These are phyloP conservation scores for Magnaporthales sp. DNA, from an alignment of 2,329 filamentous ascomycete species.

Conservation along the genomic window DNA sequence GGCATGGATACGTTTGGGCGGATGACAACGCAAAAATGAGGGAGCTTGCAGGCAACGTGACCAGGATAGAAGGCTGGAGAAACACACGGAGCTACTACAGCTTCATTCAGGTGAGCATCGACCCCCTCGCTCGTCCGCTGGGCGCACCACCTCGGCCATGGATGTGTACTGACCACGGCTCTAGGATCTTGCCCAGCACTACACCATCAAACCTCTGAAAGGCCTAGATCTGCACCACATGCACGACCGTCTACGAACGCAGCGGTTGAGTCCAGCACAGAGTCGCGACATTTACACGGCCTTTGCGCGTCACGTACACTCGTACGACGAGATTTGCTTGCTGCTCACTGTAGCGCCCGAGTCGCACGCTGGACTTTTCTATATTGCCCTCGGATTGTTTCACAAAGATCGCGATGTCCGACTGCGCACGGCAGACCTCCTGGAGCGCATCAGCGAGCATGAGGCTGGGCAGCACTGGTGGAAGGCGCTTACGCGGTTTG, in stretches of 20 bases:
- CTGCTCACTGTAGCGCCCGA: constrained; percentile 76
- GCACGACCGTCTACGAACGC: constrained; percentile 78
- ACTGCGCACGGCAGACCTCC: constrained; percentile 64
- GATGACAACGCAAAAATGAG: constrained; percentile 72
- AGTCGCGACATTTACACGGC: constrained; percentile 80
- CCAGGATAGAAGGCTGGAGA: constrained; percentile 92
- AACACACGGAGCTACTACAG: constrained; percentile 93
- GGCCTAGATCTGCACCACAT: constrained; percentile 85
- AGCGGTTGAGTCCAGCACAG: constrained; percentile 68
- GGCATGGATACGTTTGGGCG: constrained; percentile 93
- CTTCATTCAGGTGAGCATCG: constrained; percentile 65
- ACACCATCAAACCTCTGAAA: constrained; percentile 60
- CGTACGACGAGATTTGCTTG: constrained; percentile 79
- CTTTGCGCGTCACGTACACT: constrained; percentile 64
- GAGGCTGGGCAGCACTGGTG: constrained; percentile 93
- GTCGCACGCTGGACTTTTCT: constrained; percentile 82
- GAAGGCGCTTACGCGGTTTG: constrained; percentile 75
- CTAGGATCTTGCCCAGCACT: constrained; percentile 57
- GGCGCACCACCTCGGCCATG: background rate
- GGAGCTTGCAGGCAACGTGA: constrained; percentile 86
- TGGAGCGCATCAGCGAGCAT: constrained; percentile 77
- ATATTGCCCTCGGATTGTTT: constrained; percentile 82
- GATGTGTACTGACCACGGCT: background rate
- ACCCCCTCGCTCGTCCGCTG: background rate
- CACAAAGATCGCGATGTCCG: constrained; percentile 79